Evolutionary conservation across 2,329 filamentous ascomycete genomes (phyloP).

Genomic region (Verticillium longisporum): DNA sequence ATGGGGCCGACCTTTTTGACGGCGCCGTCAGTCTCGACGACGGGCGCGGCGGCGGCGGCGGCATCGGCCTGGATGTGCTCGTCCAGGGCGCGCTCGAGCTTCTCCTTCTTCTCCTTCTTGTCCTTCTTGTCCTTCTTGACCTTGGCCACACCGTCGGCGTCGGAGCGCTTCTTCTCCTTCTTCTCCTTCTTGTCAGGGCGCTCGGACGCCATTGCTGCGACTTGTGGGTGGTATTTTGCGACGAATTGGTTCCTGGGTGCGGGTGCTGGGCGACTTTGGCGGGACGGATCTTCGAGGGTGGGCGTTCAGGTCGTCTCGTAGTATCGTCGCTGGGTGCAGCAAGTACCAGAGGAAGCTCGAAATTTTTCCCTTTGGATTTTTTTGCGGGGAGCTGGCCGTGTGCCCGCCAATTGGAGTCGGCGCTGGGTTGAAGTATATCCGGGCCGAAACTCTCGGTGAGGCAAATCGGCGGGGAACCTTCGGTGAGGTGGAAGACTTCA

Average conservation of each 20-base stretch:
- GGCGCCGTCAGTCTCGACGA: slow-evolving; percentile 36
- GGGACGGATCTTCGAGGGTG: background rate
- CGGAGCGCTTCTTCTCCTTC: slow-evolving; percentile 23
- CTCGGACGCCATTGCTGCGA: slow-evolving; percentile 37
- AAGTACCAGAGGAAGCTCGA: background rate
- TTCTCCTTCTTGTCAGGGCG: slow-evolving; percentile 40
- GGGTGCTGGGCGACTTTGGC: background rate
- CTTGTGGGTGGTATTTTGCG: background rate
- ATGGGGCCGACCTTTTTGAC: slow-evolving; percentile 34
- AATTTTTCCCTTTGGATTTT: slow-evolving; percentile 3
- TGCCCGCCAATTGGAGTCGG: background rate
- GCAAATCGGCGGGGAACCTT: background rate
- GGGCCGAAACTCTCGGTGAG: slow-evolving; percentile 2
- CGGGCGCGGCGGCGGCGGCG: slow-evolving; percentile 31
- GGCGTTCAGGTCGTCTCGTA: background rate
- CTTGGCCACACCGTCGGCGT: slow-evolving; percentile 19
- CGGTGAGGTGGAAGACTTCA: background rate
- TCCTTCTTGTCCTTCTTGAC: slow-evolving; percentile 52
- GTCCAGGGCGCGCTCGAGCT: slow-evolving; percentile 59
- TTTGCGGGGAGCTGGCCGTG: slow-evolving; percentile 1
- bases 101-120: slow-evolving; percentile 56
- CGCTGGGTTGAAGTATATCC: slow-evolving; percentile 2
- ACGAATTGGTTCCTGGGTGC: background rate
- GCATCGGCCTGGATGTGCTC: slow-evolving; percentile 55
- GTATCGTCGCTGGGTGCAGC: background rate